Evolutionary conservation across 345 rosid species (phyloP), one percentile per base, ranked within the genome.

Genomic region (Citrus medica): DNA sequence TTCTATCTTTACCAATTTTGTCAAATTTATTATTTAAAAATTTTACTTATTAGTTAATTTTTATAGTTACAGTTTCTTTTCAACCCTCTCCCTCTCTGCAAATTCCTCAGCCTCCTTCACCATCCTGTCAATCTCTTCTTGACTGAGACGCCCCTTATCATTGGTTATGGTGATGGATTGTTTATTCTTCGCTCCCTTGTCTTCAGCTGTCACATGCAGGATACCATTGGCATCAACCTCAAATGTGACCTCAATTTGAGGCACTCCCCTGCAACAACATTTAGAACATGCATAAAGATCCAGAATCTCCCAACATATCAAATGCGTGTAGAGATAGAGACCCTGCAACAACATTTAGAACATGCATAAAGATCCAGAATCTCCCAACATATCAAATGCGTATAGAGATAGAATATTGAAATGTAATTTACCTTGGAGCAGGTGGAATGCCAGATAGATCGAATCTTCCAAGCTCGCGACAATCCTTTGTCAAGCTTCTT

Each of bases 61-160:
- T 37, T 37, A 7, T 37, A 37, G 40, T 37, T 37, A 37, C 1
- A 37, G 9, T 7, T 37, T 37, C 8, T 37, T 37, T 7, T 38
- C 89, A 51, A 91, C 76, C 86, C 70, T 84, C 46, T 87, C 96
- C 53, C 13, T 0, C 13, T 9, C 13, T 0, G 88, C 92, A 32
- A 84, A 84, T 61, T 84, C 81, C 83, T 88, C 88, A 1, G 91
- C 92, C 72, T 89, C 96, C 74, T 78, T 86, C 46, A 87, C 82
- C 90, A 87, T 25, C 27, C 27, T 25, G 1, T 25, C 27, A 25
- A 25, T 25, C 27, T 25, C 27, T n/a, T n/a, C n/a, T n/a, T n/a
- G n/a, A n/a, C n/a, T n/a, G n/a, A n/a, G n/a, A n/a, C n/a, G n/a
- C n/a, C n/a, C n/a, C n/a, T n/a, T n/a, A n/a, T n/a, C n/a, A n/a